Conservation (phyloP, 2,329 filamentous ascomycete species). For the Arachnomyces sp. region DNA sequence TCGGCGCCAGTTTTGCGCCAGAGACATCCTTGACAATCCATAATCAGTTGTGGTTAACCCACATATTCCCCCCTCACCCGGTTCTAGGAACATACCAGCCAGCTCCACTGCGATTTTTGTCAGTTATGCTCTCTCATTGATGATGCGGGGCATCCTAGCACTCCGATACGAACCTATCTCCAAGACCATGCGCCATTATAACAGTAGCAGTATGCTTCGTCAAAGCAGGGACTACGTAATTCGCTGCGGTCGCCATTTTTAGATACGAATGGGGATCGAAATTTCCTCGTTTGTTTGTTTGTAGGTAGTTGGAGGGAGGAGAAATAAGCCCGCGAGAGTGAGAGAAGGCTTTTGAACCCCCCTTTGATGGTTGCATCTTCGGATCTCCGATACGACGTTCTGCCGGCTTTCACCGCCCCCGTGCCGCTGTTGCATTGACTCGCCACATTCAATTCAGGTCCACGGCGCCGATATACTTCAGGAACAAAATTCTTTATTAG, state of each 20-base stretch:
- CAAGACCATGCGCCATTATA: conserved; percentile 88
- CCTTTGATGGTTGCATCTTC: too few relatives aligned
- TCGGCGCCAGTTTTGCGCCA: conserved; percentile 80
- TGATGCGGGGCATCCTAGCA: not conserved
- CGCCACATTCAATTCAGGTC: too few relatives aligned
- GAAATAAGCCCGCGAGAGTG: too few relatives aligned
- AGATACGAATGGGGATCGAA: too few relatives aligned
- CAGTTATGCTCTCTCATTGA: conserved; percentile 1
- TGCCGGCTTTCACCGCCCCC: too few relatives aligned
- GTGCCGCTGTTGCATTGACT: too few relatives aligned
- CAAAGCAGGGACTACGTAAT: conserved; percentile 67
- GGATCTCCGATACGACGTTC: too few relatives aligned
- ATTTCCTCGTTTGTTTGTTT: too few relatives aligned
- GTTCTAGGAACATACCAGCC: conserved; percentile 32
- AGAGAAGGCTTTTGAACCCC: too few relatives aligned
- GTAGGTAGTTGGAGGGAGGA: too few relatives aligned
- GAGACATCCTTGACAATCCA: conserved; percentile 47
- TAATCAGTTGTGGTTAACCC: conserved; percentile 1
- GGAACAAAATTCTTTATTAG: too few relatives aligned
- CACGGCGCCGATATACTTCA: too few relatives aligned
- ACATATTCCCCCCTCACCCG: not conserved
- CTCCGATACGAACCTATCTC: conserved; percentile 58
- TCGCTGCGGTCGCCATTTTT: conserved; percentile 40
- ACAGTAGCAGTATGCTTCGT: conserved; percentile 86
- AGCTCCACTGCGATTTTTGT: conserved; percentile 33